These are phyloP conservation scores for Chlorella sp. DNA, from an alignment of 139 green algal genomes.

Conservation along the genomic window DNA sequence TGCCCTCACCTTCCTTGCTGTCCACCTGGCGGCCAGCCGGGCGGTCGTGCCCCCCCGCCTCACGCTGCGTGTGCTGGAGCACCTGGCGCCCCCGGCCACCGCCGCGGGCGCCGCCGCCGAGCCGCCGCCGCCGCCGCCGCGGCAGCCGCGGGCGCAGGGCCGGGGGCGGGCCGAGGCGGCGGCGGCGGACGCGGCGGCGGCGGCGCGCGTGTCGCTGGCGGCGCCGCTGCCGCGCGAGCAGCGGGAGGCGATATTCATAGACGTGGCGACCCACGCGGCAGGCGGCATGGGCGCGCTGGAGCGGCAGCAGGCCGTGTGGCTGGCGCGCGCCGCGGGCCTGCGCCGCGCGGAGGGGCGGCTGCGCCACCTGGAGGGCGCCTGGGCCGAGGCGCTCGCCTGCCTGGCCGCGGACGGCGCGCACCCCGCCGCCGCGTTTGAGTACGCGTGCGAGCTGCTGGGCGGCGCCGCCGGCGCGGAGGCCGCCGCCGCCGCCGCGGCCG, in stretches of 20 bases:
- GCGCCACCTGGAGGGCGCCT: slow-evolving; percentile 25
- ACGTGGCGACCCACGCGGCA: slow-evolving; percentile 4
- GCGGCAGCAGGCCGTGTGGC: slow-evolving; percentile 15
- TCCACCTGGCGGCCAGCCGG: slow-evolving; percentile 39
- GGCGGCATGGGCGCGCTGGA: background rate
- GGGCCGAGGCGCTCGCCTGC: slow-evolving; percentile 30
- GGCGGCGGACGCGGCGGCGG: background rate
- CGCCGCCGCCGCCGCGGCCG: background rate
- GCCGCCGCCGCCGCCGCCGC: background rate
- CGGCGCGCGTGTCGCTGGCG: background rate
- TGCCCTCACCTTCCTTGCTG: slow-evolving; percentile 43
- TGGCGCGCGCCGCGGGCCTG: slow-evolving; percentile 43
- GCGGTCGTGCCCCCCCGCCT: slow-evolving; percentile 9
- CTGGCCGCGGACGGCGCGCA: slow-evolving; percentile 26
- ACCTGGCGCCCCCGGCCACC: slow-evolving; percentile 17
- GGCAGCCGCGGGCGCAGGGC: background rate
- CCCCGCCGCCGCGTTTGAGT: slow-evolving; percentile 37
- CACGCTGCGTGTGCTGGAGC: slow-evolving; percentile 38
- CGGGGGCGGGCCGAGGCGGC: background rate
- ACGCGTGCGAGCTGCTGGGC: slow-evolving; percentile 36
- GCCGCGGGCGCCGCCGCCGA: background rate
- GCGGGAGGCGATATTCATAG: slow-evolving; percentile 23
- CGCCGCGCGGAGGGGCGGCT: slow-evolving; percentile 38
- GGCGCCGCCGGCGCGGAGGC: background rate
- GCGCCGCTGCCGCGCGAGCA: too few relatives aligned